Base-by-base conservation (phyloP, 2,329 filamentous ascomycete species). In the Aspergillus sp. region DNA sequence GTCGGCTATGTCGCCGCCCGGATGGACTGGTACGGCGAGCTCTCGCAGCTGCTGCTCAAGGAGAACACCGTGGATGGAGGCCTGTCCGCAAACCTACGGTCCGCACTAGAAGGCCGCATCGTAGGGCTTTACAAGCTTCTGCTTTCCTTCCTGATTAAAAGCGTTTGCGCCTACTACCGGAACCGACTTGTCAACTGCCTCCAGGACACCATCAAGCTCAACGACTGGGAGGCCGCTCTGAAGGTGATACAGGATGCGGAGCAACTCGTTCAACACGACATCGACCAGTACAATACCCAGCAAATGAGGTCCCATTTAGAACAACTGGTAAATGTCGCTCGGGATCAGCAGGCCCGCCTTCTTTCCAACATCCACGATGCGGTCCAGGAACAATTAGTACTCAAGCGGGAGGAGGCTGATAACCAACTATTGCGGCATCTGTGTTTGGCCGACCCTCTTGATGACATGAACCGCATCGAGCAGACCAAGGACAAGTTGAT, bases 81-180 rank as follows among this genome's bases (percentile, higher is more conserved):
- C 10, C 13, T n/a, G 3, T 30, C 11, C 14, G 17, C 17, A 30
- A 19, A n/a, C 11, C 26, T 29, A 4, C 26, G 8, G 12, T 29
- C 2, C 22, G 24, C 52, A 25, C 32, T 54, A 13, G 36, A 57
- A 27, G 34, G 42, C 5, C 32, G 29, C 5, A 44, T 66, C n/a
- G 32, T 55, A 16, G 25, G 51, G 16, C 55, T 67, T 15, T 67
- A 66, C 39, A 45, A 55, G 34, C 48, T 44, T 32, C 49, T 67
- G 16, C 52, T 67, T n/a, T 22, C 42, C 2, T 66, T 62, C 40
- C 51, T 60, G 41, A 64, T 66, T 34, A 62, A 59, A 43, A 66
- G 59, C 34, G 44, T 62, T 26, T 58, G 47, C 32, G 52, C 44
- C 4, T 64, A 57, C 42, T 52, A 59, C 37, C 47, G 49, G 8